A percentile compares a stretch with the other conserved stretches of the same genome.
These are phyloP conservation scores for Rhodosporidiobolus odoratus DNA, from an alignment of 768 basidiomycete species.

Conservation along the genomic window DNA sequence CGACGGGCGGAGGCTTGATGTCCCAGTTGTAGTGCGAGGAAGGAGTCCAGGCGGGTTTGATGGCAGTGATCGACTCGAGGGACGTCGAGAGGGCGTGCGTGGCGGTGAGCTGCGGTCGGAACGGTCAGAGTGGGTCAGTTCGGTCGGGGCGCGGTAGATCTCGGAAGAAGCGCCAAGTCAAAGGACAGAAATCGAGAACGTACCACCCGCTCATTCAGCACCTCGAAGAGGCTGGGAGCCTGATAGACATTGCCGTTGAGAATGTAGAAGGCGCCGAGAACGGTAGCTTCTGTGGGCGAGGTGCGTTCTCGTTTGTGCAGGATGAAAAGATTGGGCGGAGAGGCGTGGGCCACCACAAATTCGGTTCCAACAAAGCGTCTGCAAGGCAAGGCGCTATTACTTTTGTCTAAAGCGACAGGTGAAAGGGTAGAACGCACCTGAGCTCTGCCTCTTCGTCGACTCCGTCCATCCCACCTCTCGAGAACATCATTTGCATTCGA, in stretches of 20 bases:
- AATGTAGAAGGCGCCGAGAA: conserved; percentile 69
- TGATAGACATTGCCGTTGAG: conserved; percentile 85
- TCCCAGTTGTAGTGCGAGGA: conserved; percentile 81
- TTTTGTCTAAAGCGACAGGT: background rate
- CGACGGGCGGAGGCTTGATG: conserved; percentile 51
- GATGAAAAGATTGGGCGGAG: conserved; percentile 75
- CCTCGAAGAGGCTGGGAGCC: conserved; percentile 74
- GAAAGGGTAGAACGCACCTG: conserved; percentile 51
- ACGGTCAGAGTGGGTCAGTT: background rate
- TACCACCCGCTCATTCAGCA: conserved; percentile 78
- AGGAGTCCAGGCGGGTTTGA: conserved; percentile 76
- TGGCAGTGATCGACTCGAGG: conserved; percentile 63
- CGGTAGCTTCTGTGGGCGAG: conserved; percentile 56
- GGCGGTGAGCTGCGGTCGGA: conserved; percentile 48
- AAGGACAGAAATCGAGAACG: conserved; percentile 37
- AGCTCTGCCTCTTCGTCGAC: conserved; percentile 74
- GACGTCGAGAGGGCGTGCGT: conserved; percentile 59
- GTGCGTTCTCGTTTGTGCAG: conserved; percentile 82
- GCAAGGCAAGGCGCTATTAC: background rate
- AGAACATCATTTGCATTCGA: conserved; percentile 88
- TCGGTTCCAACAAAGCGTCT: conserved; percentile 72
- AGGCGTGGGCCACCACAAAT: conserved; percentile 74
- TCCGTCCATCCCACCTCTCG: conserved; percentile 54
- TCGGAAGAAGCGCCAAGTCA: background rate
- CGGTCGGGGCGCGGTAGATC: too few species aligned